These are phyloP conservation scores for Tanacetum coccineum DNA, from an alignment of 129 eudicot genomes.

Conservation along the genomic window DNA sequence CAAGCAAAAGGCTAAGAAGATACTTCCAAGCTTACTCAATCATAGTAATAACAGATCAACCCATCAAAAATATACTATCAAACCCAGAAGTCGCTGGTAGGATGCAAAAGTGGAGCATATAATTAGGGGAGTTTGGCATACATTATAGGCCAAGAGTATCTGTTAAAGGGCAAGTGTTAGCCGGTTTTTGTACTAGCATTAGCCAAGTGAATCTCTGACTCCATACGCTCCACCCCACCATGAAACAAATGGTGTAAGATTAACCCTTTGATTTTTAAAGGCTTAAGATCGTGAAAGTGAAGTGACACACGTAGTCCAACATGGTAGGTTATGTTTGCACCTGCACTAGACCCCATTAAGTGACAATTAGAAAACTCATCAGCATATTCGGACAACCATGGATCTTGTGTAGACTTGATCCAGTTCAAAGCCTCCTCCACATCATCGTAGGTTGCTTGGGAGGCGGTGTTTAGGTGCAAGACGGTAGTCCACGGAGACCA, in stretches of 20 bases:
- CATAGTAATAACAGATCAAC: too few species aligned
- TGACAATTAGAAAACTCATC: slow-evolving; percentile 36
- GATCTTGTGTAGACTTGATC: slow-evolving; percentile 28
- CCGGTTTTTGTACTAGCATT: too few species aligned
- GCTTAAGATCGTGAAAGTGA: slow-evolving; percentile 24
- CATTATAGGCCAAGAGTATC: too few species aligned
- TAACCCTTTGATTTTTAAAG: slow-evolving; percentile 24
- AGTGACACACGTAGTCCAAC: slow-evolving; percentile 39
- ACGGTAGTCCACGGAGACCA: slow-evolving; percentile 49
- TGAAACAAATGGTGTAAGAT: not conserved
- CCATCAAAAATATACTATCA: too few species aligned
- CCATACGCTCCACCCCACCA: not conserved
- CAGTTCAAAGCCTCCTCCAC: slow-evolving; percentile 46
- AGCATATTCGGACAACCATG: slow-evolving; percentile 40
- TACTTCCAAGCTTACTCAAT: too few species aligned
- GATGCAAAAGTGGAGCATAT: too few species aligned
- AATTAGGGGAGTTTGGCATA: too few species aligned
- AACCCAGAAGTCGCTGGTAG: too few species aligned
- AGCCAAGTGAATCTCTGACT: not conserved
- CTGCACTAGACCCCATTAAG: slow-evolving; percentile 46
- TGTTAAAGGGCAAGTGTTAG: too few species aligned
- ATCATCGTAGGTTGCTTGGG: slow-evolving; percentile 58
- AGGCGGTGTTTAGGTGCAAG: slow-evolving; percentile 62
- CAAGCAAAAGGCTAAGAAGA: too few species aligned
- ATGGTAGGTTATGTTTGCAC: slow-evolving; percentile 60